phyloP scores from a whole-genome alignment of 202 grass and related monocot genomes.

The Panicum virgatum region DNA sequence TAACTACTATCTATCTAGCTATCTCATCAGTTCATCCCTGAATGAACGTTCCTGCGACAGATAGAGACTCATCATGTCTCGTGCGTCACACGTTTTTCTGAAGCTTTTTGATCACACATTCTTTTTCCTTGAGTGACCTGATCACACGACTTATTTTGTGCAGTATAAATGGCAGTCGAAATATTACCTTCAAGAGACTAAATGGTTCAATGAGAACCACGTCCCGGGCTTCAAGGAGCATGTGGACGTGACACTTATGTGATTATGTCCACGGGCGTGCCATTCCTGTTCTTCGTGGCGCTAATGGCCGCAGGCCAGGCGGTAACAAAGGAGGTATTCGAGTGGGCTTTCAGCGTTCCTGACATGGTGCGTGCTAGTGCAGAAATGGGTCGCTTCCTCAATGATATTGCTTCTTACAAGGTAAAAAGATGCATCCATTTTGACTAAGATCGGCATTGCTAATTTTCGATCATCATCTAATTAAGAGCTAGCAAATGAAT shows the following conservation, averaged over 20 bases:
- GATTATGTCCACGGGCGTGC: background rate
- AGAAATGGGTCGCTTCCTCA: background rate
- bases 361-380: background rate
- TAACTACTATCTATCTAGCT: too few species aligned
- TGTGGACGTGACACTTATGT: background rate
- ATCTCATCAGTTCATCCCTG: too few species aligned
- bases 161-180: background rate
- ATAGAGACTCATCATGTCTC: too few species aligned
- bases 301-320: background rate
- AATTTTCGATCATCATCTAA: too few species aligned
- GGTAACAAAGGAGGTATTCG: background rate
- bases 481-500: too few species aligned
- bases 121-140: background rate
- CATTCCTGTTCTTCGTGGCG: background rate
- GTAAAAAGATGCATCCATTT: too few species aligned
- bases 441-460: too few species aligned
- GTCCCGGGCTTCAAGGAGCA: background rate
- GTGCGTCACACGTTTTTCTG: too few species aligned
- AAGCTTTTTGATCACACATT: background rate
- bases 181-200: background rate
- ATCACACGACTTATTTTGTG: background rate
- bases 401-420: conserved; percentile 11
- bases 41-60: too few species aligned
- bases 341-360: background rate
- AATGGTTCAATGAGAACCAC: background rate